Evolutionary conservation across 176 grass and related monocot species (phyloP), one percentile per base, ranked within the genome.

Genomic region (Carex kokanica): DNA sequence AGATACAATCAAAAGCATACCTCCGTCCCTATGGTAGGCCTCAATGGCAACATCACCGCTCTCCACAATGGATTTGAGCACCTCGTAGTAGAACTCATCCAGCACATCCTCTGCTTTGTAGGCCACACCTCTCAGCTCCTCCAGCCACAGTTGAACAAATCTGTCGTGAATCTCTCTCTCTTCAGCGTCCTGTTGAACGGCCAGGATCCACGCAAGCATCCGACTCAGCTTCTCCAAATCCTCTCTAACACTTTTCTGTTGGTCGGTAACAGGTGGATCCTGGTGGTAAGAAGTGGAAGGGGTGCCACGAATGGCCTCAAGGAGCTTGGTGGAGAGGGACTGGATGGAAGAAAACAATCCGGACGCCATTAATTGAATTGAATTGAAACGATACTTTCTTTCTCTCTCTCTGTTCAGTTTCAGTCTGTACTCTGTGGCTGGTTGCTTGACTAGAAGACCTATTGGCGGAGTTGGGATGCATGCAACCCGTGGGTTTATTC

Each of bases 191-290:
- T 15, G 63, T 65, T 15, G 4, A 65, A 65, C 63, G 0, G 63
- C 63, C 25, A 15, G 23, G 25, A 65, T 65, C 27, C 63, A 34
- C 4, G 9, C 3, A 34, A 65, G 25, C 63, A 65, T 65, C 25
- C 63, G 63, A 29, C 63, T 65, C 63, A 65, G 63, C 63, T 65
- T 65, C 63, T 65, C 25, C 63, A 65, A 16, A 65, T 65, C 63
- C 63, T 65, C 11, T 65, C 23, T 32, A 32, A 31, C 63, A 65
- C 63, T 23, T 16, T 10, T 32, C 12, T 54, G 1, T 54, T 15
- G 25, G 3, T 65, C 5, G 63, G 27, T 27, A 27, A 27, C 27
- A 27, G 23, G 52, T n/a, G 29, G 59, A 61, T 61, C 62, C 2
- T 64, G 62, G 0, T 38, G 62, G 18, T 15, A 15, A n/a, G 0